phyloP scores from a whole-genome alignment of 192 early-diverging fungal species.

The Rhizophagus clarus region DNA sequence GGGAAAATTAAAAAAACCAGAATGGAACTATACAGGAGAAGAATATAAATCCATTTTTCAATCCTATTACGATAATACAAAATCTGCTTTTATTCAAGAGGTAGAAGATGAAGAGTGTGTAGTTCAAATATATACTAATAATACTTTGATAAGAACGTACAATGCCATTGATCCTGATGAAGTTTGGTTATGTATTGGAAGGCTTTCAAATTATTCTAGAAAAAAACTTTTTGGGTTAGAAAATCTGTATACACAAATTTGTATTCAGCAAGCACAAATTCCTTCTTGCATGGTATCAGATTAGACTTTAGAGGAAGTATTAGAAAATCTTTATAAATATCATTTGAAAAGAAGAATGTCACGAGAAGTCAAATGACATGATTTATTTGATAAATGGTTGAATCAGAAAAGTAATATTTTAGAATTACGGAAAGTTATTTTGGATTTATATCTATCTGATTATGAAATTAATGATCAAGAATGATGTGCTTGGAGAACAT shows the following conservation, averaged over 20 bases:
- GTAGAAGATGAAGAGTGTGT: background rate
- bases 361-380: background rate
- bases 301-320: background rate
- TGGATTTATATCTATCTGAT: too few species aligned
- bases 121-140: background rate
- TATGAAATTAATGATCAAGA: too few species aligned
- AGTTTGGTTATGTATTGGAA: background rate
- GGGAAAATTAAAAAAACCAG: background rate
- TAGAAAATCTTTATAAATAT: background rate
- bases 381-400: background rate
- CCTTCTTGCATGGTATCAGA: background rate
- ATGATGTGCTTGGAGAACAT: too few species aligned
- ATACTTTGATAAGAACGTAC: background rate
- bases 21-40: background rate
- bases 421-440: too few species aligned
- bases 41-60: background rate
- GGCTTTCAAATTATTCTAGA: background rate
- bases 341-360: background rate
- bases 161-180: background rate
- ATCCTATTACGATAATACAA: background rate
- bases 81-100: background rate
- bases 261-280: background rate
- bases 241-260: background rate
- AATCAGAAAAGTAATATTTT: background rate
- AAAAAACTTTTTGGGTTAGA: background rate